Evolutionary conservation across 768 basidiomycete genomes (phyloP).

Genomic region (Tylopilus cervinicoccineus): DNA sequence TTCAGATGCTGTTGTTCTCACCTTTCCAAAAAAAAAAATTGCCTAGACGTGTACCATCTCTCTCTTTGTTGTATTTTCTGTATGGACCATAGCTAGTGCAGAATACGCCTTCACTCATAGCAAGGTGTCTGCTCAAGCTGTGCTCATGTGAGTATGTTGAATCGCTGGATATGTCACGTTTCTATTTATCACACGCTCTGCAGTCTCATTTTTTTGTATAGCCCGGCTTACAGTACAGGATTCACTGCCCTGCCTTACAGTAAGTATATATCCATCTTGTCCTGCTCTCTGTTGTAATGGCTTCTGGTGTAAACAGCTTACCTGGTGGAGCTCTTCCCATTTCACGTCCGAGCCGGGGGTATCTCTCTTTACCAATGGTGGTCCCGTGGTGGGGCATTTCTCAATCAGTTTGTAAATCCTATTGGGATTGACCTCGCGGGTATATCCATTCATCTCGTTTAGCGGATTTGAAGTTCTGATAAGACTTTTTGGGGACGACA

Average conservation of each 20-base stretch:
- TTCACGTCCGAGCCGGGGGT: slow-evolving; percentile 56
- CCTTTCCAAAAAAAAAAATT: too few relatives aligned
- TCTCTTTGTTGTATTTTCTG: slow-evolving; percentile 10
- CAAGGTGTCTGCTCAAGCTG: slow-evolving; percentile 3
- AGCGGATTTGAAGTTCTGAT: too few relatives aligned
- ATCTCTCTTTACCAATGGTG: slow-evolving; percentile 59
- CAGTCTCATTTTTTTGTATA: slow-evolving; percentile 20
- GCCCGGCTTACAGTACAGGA: slow-evolving; percentile 13
- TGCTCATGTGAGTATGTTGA: slow-evolving; percentile 13
- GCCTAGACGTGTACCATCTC: too few relatives aligned
- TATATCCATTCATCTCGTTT: too few relatives aligned
- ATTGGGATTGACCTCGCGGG: slow-evolving; percentile 15
- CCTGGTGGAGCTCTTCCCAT: slow-evolving; percentile 63
- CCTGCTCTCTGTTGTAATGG: too few relatives aligned
- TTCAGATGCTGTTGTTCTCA: too few relatives aligned
- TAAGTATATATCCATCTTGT: too few relatives aligned
- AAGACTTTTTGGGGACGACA: too few relatives aligned
- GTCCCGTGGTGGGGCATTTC: slow-evolving; percentile 26
- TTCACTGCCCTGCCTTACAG: slow-evolving; percentile 9
- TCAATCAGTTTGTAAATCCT: slow-evolving; percentile 14
- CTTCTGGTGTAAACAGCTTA: too few relatives aligned
- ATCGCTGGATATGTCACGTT: too few relatives aligned
- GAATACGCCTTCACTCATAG: slow-evolving; percentile 16
- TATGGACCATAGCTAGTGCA: slow-evolving; percentile 20
- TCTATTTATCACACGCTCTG: too few relatives aligned